Evolutionary conservation across 2,329 filamentous ascomycete genomes (phyloP).

Genomic region (Xylaria sp.): DNA sequence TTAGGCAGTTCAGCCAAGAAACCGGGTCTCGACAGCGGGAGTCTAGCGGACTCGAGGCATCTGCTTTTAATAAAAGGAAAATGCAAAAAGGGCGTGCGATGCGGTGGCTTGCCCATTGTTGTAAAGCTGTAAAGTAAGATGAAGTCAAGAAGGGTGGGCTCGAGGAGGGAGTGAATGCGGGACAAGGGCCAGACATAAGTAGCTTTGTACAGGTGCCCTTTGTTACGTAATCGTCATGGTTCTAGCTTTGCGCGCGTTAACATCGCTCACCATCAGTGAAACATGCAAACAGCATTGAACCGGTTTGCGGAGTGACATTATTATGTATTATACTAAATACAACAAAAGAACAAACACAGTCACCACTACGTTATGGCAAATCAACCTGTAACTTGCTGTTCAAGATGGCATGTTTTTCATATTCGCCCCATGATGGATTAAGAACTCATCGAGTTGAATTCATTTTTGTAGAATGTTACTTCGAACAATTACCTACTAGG

Average conservation of each 20-base stretch:
- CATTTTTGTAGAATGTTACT: not conserved
- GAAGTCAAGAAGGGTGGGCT: conserved; percentile 38
- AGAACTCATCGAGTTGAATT: not conserved
- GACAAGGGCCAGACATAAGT: conserved; percentile 26
- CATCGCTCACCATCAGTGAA: no score
- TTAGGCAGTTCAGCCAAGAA: conserved; percentile 1
- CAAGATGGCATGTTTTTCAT: not conserved
- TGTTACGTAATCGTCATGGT: not conserved
- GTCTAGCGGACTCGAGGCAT: not conserved
- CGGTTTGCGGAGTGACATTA: not conserved
- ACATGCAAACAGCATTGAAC: not conserved
- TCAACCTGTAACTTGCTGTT: not conserved
- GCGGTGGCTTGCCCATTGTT: conserved; percentile 41
- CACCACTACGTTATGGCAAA: not conserved
- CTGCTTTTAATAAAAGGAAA: conserved; percentile 27
- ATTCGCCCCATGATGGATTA: not conserved
- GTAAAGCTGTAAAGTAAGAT: conserved; percentile 35
- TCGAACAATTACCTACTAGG: conserved; percentile 2
- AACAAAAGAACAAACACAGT: not conserved
- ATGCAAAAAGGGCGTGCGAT: conserved; percentile 28
- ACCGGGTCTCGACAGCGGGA: not conserved
- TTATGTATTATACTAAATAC: not conserved
- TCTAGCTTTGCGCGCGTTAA: not conserved
- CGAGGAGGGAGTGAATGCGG: conserved; percentile 40
- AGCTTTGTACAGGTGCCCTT: not conserved